Conservation (phyloP, 768 basidiomycete genomes). For the Termitomyces titanicus region DNA sequence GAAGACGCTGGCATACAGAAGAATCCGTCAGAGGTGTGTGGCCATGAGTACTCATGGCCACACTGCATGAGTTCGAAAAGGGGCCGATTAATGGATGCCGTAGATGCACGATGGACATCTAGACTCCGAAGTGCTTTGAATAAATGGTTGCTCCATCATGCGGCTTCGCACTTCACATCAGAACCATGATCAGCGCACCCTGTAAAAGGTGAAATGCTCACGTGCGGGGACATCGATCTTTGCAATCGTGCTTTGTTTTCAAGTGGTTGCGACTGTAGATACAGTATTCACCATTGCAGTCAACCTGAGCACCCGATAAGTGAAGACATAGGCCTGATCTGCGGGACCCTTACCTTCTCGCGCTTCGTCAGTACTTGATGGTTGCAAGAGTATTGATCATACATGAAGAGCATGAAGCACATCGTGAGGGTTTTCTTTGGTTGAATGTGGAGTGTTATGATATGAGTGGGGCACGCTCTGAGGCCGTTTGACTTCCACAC, state of each 20-base stretch:
- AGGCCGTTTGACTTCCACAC: not conserved
- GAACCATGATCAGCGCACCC: not conserved
- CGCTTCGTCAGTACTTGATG: constrained; percentile 26
- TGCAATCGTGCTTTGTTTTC: constrained; percentile 31
- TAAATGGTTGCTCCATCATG: constrained; percentile 11
- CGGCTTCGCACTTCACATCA: not conserved
- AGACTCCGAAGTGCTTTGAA: constrained; percentile 2
- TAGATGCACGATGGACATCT: constrained; percentile 12
- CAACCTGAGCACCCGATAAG: constrained; percentile 34
- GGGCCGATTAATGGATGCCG: constrained; percentile 6
- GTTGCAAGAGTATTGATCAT: constrained; percentile 28
- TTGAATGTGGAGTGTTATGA: not conserved
- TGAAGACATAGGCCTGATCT: not conserved
- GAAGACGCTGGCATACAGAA: too few relatives aligned
- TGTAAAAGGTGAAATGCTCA: constrained; percentile 17
- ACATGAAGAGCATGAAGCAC: constrained; percentile 30
- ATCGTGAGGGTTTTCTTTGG: constrained; percentile 13
- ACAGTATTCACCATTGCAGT: constrained; percentile 40
- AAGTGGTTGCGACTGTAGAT: constrained; percentile 35
- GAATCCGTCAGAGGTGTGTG: too few relatives aligned
- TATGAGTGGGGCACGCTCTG: not conserved
- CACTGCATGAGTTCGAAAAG: not conserved
- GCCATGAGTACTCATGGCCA: too few relatives aligned
- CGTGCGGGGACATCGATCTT: constrained; percentile 32
- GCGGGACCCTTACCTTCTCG: constrained; percentile 27